A percentile compares a stretch with the other conserved stretches of the same genome.
Conservation (phyloP, 2,329 filamentous ascomycete species). For the Pseudocercospora ulei region DNA sequence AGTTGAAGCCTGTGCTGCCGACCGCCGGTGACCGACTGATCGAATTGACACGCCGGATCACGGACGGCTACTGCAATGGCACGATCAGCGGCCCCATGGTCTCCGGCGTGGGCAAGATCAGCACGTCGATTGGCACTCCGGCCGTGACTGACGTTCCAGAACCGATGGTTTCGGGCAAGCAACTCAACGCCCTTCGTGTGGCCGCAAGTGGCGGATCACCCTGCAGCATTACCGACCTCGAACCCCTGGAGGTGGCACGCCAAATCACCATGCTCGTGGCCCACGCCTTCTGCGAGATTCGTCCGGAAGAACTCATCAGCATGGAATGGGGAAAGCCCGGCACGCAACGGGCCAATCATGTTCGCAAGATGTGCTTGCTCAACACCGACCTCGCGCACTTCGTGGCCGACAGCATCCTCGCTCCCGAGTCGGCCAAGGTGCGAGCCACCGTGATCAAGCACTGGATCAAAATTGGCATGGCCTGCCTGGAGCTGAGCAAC, state of each 20-base stretch:
- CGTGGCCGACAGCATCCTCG: slow-evolving; percentile 84
- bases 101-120: slow-evolving; percentile 81
- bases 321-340: slow-evolving; percentile 90
- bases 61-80: slow-evolving; percentile 45
- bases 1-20: slow-evolving; percentile 59
- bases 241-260: slow-evolving; percentile 78
- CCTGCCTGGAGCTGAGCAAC: slow-evolving; percentile 82
- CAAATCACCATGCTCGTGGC: slow-evolving; percentile 92
- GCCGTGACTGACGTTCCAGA: slow-evolving; percentile 46
- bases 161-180: slow-evolving; percentile 63
- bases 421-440: slow-evolving; percentile 83
- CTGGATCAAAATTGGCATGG: slow-evolving; percentile 89
- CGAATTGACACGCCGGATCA: slow-evolving; percentile 71
- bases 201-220: slow-evolving; percentile 63
- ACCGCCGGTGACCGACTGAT: slow-evolving; percentile 69
- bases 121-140: slow-evolving; percentile 61
- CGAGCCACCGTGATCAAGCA: slow-evolving; percentile 86
- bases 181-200: slow-evolving; percentile 59
- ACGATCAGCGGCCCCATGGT: slow-evolving; percentile 46
- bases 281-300: slow-evolving; percentile 78
- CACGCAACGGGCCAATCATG: slow-evolving; percentile 70
- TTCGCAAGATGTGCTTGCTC: slow-evolving; percentile 84
- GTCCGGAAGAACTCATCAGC: slow-evolving; percentile 81
- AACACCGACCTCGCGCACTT: slow-evolving; percentile 88
- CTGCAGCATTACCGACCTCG: slow-evolving; percentile 78